These are phyloP conservation scores for Ricinus communis DNA, from an alignment of 345 rosid genomes.

Conservation along the genomic window DNA sequence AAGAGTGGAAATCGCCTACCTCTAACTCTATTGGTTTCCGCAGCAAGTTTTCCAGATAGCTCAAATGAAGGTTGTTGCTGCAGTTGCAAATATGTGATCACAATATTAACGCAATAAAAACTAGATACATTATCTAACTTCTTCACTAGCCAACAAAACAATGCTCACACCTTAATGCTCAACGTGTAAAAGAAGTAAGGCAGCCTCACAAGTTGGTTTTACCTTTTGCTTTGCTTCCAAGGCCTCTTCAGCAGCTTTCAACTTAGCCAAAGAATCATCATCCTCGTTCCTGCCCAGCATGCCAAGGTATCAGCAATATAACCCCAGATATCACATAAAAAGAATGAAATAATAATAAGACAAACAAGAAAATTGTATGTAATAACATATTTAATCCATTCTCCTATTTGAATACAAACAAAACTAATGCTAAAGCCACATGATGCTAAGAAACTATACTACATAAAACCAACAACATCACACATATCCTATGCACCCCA, in stretches of 20 bases:
- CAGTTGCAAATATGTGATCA: constrained; percentile 25
- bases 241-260: constrained; percentile 89
- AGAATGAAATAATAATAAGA: neutral
- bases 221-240: constrained; percentile 85
- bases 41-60: constrained; percentile 97
- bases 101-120: constrained; percentile 8
- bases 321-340: neutral
- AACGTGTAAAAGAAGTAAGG: neutral
- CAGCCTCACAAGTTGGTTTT: neutral
- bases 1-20: constrained; percentile 38
- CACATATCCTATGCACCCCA: neutral
- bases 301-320: constrained; percentile 4
- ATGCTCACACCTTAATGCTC: neutral
- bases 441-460: neutral
- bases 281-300: constrained; percentile 53
- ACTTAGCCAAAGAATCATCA: constrained; percentile 68
- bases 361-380: neutral
- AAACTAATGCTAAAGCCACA: neutral
- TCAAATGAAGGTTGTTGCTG: constrained; percentile 93
- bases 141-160: constrained; percentile 6
- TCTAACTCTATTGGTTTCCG: constrained; percentile 86
- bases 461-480: neutral
- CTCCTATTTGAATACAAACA: neutral
- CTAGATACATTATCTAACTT: constrained; percentile 9
- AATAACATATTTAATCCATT: neutral